These are phyloP conservation scores for Malus orientalis DNA, from an alignment of 306 rosid species.

Conservation along the genomic window DNA sequence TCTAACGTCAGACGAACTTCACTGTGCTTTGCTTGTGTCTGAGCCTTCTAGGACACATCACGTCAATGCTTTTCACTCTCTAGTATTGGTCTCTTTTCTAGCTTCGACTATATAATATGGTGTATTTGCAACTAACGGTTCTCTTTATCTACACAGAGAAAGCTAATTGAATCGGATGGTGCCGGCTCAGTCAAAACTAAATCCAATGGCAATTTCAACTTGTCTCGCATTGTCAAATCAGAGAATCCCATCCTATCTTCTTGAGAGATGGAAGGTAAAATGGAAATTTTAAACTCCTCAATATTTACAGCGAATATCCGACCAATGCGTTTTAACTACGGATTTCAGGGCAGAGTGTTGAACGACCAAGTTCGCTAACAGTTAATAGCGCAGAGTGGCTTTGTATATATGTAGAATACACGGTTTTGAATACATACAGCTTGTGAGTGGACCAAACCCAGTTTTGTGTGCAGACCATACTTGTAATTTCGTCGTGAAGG, in stretches of 20 bases:
- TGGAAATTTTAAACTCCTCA: background rate
- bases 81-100: background rate
- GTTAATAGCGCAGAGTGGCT: background rate
- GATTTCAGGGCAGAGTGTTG: background rate
- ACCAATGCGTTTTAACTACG: background rate
- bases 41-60: background rate
- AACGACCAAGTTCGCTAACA: background rate
- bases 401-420: constrained; percentile 6
- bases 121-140: background rate
- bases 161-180: constrained; percentile 48
- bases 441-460: constrained; percentile 6
- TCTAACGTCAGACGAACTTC: background rate
- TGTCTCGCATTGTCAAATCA: constrained; percentile 29
- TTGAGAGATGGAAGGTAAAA: constrained; percentile 19
- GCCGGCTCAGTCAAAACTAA: constrained; percentile 29
- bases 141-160: constrained; percentile 39
- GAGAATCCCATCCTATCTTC: constrained; percentile 53
- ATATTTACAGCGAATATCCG: background rate
- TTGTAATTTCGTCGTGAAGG: constrained; percentile 7
- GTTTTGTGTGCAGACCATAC: constrained; percentile 21
- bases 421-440: background rate
- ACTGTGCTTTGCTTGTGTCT: background rate
- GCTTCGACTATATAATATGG: background rate
- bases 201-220: constrained; percentile 20
- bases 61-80: background rate